phyloP scores from a whole-genome alignment of 495 filamentous ascomycete genomes.

The Penicillium nucicola region DNA sequence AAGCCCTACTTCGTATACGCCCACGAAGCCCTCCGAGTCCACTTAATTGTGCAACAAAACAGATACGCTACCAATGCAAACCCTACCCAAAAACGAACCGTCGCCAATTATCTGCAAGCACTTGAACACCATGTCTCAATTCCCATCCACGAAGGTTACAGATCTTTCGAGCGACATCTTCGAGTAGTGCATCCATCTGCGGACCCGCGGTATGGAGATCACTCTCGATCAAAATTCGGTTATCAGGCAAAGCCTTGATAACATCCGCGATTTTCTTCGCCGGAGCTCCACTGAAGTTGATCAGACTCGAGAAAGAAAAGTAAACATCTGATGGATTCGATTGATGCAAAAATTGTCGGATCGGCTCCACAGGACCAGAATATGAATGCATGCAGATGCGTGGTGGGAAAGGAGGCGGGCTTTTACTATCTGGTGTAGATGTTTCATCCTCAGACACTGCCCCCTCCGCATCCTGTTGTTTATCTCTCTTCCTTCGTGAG shows the following conservation, averaged over 20 bases:
- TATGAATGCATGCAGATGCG: constrained; percentile 94
- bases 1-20: too few species aligned
- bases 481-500: constrained; percentile 59
- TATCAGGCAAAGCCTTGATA: constrained; percentile 71
- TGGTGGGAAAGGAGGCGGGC: constrained; percentile 70
- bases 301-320: constrained; percentile 81
- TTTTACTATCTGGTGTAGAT: constrained; percentile 22
- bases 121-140: constrained; percentile 65
- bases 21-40: too few species aligned
- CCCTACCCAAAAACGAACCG: constrained; percentile 68
- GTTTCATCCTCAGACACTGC: constrained; percentile 34
- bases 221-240: constrained; percentile 81
- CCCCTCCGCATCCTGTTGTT: constrained; percentile 30
- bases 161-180: constrained; percentile 67
- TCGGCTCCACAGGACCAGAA: constrained; percentile 70
- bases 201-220: constrained; percentile 84
- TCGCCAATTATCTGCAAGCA: constrained; percentile 74
- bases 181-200: constrained; percentile 74
- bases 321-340: constrained; percentile 75
- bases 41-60: too few species aligned
- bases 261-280: constrained; percentile 56
- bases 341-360: constrained; percentile 75
- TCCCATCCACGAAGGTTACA: constrained; percentile 78
- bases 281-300: constrained; percentile 68
- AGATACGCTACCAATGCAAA: background rate